These are phyloP conservation scores for Pythium monospermum DNA, from an alignment of 352 stramenopile species.

Conservation along the genomic window DNA sequence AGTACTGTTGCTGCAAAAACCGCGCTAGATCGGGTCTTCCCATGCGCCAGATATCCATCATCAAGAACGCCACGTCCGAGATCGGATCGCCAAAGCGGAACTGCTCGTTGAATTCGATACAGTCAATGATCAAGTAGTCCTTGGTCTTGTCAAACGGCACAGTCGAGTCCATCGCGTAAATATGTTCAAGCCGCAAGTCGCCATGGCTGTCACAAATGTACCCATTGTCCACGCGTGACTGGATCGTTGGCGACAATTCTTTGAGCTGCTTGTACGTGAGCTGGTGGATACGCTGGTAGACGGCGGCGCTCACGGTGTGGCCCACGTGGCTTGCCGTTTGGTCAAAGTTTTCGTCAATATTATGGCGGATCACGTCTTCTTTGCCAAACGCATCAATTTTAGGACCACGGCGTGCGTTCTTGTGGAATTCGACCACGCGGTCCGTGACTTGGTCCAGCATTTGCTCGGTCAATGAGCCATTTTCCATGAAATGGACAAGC, in stretches of 20 bases:
- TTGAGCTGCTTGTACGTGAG: constrained; percentile 45
- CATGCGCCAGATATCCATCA: constrained; percentile 66
- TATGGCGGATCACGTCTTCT: constrained; percentile 42
- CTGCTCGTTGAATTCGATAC: constrained; percentile 80
- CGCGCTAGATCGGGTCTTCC: constrained; percentile 48
- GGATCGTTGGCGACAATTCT: constrained; percentile 35
- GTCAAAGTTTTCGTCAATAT: constrained; percentile 74
- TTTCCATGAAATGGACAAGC: constrained; percentile 35
- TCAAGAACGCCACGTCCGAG: constrained; percentile 59
- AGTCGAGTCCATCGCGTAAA: constrained; percentile 36
- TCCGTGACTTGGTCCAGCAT: constrained; percentile 38
- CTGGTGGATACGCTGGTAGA: constrained; percentile 50
- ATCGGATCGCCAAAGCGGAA: constrained; percentile 67
- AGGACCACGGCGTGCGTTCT: constrained; percentile 38
- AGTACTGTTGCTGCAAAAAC: constrained; percentile 47
- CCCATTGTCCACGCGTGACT: constrained; percentile 39
- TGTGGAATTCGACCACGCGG: constrained; percentile 53
- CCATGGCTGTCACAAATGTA: constrained; percentile 69
- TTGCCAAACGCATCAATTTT: constrained; percentile 57
- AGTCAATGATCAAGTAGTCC: constrained; percentile 48
- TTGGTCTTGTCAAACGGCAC: not conserved
- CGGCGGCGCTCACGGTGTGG: constrained; percentile 34
- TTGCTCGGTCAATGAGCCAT: constrained; percentile 24
- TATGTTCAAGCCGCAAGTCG: constrained; percentile 60
- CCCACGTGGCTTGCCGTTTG: constrained; percentile 46